Percentiles rank a stretch among this genome's conserved stretches.
Conservation (phyloP, 2,329 filamentous ascomycete genomes). For the Alternaria novae-zelandiae region DNA sequence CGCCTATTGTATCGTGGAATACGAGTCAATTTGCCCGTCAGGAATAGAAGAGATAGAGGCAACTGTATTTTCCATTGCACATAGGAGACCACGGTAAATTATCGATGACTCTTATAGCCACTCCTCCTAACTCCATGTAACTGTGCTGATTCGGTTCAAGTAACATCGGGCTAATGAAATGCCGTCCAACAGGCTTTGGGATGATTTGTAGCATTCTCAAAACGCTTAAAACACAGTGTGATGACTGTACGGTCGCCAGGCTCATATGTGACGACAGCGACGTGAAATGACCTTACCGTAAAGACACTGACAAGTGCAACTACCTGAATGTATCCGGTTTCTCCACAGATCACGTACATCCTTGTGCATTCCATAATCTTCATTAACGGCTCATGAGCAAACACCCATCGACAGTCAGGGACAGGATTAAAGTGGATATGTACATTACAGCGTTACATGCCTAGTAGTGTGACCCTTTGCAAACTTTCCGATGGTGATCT, state of each 20-base stretch:
- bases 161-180: background rate
- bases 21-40: background rate
- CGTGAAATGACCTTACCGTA: background rate
- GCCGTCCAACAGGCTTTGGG: background rate
- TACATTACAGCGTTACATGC: background rate
- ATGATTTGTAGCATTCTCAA: background rate
- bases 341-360: background rate
- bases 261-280: background rate
- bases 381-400: background rate
- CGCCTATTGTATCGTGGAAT: background rate
- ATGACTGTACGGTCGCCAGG: background rate
- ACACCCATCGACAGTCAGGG: background rate
- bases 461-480: background rate
- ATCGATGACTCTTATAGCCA: background rate
- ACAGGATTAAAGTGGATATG: background rate
- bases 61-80: background rate
- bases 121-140: background rate
- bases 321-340: background rate
- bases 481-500: background rate
- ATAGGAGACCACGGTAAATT: background rate
- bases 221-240: background rate
- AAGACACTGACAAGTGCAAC: background rate
- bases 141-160: background rate
- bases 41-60: background rate
- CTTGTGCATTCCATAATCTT: background rate